A percentile compares a stretch with the other conserved stretches of the same genome.
phyloP scores from a whole-genome alignment of 805 yeast species.

The Candida corydali region DNA sequence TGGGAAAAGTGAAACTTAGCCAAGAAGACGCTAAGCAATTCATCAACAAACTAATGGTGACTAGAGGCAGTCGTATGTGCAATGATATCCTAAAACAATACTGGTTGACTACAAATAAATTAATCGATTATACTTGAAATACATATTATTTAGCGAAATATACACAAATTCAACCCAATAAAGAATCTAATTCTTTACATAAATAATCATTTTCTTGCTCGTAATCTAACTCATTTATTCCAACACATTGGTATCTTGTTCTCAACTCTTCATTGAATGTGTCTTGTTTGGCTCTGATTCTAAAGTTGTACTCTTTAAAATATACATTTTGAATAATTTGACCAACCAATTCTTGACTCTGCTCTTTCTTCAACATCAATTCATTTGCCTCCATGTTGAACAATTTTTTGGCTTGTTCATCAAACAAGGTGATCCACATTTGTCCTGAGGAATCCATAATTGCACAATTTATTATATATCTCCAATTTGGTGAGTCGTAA shows the following conservation, averaged over 20 bases:
- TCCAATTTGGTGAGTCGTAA: constrained; percentile 64
- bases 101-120: constrained; percentile 61
- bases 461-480: constrained; percentile 74
- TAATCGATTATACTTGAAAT: constrained; percentile 34
- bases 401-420: constrained; percentile 71
- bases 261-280: constrained; percentile 74
- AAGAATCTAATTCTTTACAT: constrained; percentile 40
- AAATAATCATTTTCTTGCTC: constrained; percentile 58
- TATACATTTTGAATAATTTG: constrained; percentile 44
- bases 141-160: too few relatives aligned
- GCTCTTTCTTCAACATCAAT: constrained; percentile 37
- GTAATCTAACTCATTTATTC: constrained; percentile 50
- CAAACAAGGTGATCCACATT: constrained; percentile 83
- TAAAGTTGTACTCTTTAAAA: constrained; percentile 69
- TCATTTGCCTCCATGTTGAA: constrained; percentile 67
- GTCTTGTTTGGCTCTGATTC: constrained; percentile 80
- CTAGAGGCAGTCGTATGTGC: constrained; percentile 64
- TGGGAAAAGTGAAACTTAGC: constrained; percentile 13
- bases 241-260: constrained; percentile 67
- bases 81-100: constrained; percentile 55
- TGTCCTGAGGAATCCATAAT: constrained; percentile 81
- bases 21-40: constrained; percentile 37
- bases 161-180: constrained; percentile 8
- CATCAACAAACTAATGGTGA: constrained; percentile 51
- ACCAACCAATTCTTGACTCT: constrained; percentile 41